phyloP scores from a whole-genome alignment of 2,329 filamentous ascomycete genomes.

The Drechslera avenae region DNA sequence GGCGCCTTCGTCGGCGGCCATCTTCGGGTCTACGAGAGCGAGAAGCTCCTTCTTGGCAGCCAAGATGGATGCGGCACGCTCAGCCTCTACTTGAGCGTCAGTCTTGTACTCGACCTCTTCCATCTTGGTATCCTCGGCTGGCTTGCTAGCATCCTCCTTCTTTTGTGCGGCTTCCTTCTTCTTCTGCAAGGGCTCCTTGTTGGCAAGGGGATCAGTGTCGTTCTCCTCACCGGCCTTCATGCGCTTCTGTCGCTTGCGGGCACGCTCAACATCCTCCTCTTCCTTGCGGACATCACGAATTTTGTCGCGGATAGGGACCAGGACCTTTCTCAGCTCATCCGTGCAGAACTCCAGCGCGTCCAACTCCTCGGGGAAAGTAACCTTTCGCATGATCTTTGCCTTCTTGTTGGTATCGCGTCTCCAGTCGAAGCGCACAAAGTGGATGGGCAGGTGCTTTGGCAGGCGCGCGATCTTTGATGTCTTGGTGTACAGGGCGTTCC shows the following conservation, averaged over 20 bases:
- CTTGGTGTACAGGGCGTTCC: slow-evolving; percentile 86
- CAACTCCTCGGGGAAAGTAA: slow-evolving; percentile 91
- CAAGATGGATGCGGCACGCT: slow-evolving; percentile 75
- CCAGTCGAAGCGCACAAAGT: slow-evolving; percentile 99
- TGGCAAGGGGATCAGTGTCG: slow-evolving; percentile 48
- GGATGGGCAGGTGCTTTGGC: slow-evolving; percentile 93
- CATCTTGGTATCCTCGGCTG: slow-evolving; percentile 69
- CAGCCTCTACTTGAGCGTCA: slow-evolving; percentile 88
- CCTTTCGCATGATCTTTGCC: slow-evolving; percentile 99
- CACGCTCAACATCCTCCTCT: slow-evolving; percentile 88
- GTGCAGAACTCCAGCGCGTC: slow-evolving; percentile 96
- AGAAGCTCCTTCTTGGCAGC: slow-evolving; percentile 87
- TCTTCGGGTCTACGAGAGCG: slow-evolving; percentile 73
- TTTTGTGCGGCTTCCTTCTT: slow-evolving; percentile 55
- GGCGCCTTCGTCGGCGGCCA: slow-evolving; percentile 77
- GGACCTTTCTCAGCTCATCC: slow-evolving; percentile 78
- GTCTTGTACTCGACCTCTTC: slow-evolving; percentile 80
- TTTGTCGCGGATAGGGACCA: slow-evolving; percentile 94
- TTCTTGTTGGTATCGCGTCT: slow-evolving; percentile 95
- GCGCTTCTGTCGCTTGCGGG: slow-evolving; percentile 88
- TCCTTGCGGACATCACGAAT: slow-evolving; percentile 95
- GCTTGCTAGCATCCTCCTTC: slow-evolving; percentile 59
- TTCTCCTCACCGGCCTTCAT: slow-evolving; percentile 62
- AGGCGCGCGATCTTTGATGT: slow-evolving; percentile 86
- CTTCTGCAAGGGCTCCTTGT: slow-evolving; percentile 58